These are phyloP conservation scores for Parachlorella kessleri DNA, from an alignment of 139 green algal genomes.

Conservation along the genomic window DNA sequence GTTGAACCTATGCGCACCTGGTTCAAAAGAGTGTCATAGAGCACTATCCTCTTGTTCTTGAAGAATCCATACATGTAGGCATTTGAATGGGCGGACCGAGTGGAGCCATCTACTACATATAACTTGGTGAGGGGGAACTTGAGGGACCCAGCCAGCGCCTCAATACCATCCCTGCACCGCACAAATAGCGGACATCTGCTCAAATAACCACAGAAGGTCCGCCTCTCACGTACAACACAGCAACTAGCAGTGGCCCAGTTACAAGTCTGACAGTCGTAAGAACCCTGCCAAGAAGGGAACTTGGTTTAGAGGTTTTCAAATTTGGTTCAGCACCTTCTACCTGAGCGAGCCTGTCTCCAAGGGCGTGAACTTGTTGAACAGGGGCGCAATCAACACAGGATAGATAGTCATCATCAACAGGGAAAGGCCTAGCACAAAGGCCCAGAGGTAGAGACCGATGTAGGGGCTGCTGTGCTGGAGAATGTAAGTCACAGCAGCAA, in stretches of 20 bases:
- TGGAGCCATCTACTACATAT: constrained; percentile 64
- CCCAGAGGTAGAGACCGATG: constrained; percentile 83
- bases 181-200: too few species aligned
- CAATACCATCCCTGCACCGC: constrained; percentile 52
- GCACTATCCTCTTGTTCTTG: constrained; percentile 94
- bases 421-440: constrained; percentile 72
- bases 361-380: constrained; percentile 89
- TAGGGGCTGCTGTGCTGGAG: constrained; percentile 59
- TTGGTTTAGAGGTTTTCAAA: too few species aligned
- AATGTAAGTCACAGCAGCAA: constrained; percentile 71
- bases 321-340: too few species aligned
- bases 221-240: too few species aligned
- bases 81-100: constrained; percentile 73
- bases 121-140: constrained; percentile 85
- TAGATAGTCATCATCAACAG: constrained; percentile 84
- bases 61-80: constrained; percentile 94
- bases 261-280: too few species aligned
- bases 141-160: constrained; percentile 68
- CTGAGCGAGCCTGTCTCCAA: constrained; percentile 54
- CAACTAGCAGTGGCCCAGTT: too few species aligned
- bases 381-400: constrained; percentile 54
- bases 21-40: constrained; percentile 91
- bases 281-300: too few species aligned
- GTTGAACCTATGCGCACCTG: constrained; percentile 55
- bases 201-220: too few species aligned